phyloP scores from a whole-genome alignment of 495 filamentous ascomycete genomes.

The Thermochaetoides thermophila region DNA sequence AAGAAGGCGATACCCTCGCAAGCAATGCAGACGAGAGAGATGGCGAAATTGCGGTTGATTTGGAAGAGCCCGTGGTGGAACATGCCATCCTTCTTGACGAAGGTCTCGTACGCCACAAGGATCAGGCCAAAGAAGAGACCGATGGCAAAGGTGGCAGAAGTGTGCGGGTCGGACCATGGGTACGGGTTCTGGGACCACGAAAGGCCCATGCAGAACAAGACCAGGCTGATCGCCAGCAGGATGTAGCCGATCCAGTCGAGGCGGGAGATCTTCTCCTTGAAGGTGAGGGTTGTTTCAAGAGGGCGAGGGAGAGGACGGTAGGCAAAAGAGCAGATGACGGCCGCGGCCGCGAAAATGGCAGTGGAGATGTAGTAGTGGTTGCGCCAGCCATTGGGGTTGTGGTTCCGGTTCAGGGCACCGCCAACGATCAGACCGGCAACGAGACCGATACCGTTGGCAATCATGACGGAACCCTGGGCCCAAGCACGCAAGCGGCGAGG shows the following conservation, averaged over 20 bases:
- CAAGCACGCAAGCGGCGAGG: slow-evolving; percentile 16
- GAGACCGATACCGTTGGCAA: slow-evolving; percentile 7
- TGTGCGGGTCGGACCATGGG: slow-evolving; percentile 16
- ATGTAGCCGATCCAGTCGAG: slow-evolving; percentile 24
- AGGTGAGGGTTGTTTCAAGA: slow-evolving; percentile 6
- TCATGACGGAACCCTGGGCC: slow-evolving; percentile 17
- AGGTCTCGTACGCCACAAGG: slow-evolving; percentile 16
- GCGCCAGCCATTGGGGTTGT: slow-evolving; percentile 16
- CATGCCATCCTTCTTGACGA: slow-evolving; percentile 22
- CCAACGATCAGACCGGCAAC: slow-evolving; percentile 13
- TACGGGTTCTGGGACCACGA: slow-evolving; percentile 25
- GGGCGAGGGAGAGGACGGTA: slow-evolving; percentile 15
- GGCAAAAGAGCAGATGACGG: slow-evolving; percentile 9
- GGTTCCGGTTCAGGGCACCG: slow-evolving; percentile 13
- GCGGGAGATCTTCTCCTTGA: slow-evolving; percentile 13
- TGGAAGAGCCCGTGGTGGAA: slow-evolving; percentile 24
- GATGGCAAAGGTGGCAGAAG: slow-evolving; percentile 18
- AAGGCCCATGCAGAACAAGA: slow-evolving; percentile 20
- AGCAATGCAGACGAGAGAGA: slow-evolving; percentile 17
- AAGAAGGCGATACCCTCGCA: too few species aligned
- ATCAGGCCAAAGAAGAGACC: slow-evolving; percentile 9
- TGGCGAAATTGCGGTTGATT: slow-evolving; percentile 18
- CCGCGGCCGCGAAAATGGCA: slow-evolving; percentile 8
- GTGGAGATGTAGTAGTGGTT: slow-evolving; percentile 18
- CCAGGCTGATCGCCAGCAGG: slow-evolving; percentile 14